Evolutionary conservation across 108 stramenopile genomes (phyloP), one percentile per base, ranked within the genome.

Genomic region (Chaetoceros muelleri): DNA sequence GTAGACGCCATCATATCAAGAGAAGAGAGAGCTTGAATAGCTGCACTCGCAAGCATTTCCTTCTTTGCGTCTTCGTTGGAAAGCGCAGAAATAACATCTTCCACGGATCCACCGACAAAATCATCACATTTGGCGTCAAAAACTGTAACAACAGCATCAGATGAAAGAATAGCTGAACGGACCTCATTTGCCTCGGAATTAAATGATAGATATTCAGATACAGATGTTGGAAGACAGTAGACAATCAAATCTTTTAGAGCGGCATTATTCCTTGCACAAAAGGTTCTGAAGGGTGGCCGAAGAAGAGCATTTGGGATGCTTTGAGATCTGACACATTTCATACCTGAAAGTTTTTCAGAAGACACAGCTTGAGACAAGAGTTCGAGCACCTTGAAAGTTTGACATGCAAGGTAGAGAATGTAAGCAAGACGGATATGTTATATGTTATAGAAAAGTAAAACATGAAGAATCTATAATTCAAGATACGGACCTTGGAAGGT

Each of bases 231-330:
- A 3, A 89, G 72, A 54, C 80, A 81, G 68, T 89, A 89, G 13
- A 93, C 30, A 40, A 85, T 45, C 24, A 87, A 45, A 28, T 55
- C 44, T 34, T 34, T 45, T 28, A 27, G 44, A 48, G 29, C 48
- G 24, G 34, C 52, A 27, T 58, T 46, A 51, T 74, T 63, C 34
- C 34, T 13, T 10, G 34, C 34, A 46, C 79, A 65, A 54, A 89
- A 89, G 34, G 78, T 75, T 34, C 91, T 76, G 62, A 79, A 74
- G 0, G 87, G 91, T 7, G 86, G 73, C 25, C 72, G 46, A n/a
- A 76, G 51, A 18, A 93, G 65, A 29, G 78, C 82, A 24, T 69
- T 74, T 25, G 57, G 66, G 30, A 93, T 69, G 22, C 68, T 47
- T 52, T 80, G 80, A 0, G 84, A 86, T 29, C 87, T 61, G 30